A percentile compares a stretch with the other conserved stretches of the same genome.
These are phyloP conservation scores for Aureobasidium pullulans DNA, from an alignment of 2,329 filamentous ascomycete genomes.

Conservation along the genomic window DNA sequence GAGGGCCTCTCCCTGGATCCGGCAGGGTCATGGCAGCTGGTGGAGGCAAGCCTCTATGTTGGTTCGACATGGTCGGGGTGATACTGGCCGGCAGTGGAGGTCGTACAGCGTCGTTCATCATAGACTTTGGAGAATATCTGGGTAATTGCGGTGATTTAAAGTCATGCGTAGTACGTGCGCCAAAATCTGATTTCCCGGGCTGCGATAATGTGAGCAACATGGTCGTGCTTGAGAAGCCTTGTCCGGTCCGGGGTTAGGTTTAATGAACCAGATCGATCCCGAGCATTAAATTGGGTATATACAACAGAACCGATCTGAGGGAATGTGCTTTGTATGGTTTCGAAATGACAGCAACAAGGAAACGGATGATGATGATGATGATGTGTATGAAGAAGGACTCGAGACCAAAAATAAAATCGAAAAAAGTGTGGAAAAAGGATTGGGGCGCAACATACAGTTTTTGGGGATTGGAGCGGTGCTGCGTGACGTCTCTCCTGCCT, in stretches of 20 bases:
- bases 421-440: neutral
- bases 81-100: slow-evolving; percentile 36
- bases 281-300: slow-evolving; percentile 8
- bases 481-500: slow-evolving; percentile 11
- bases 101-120: slow-evolving; percentile 32
- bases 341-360: neutral
- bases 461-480: slow-evolving; percentile 3
- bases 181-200: slow-evolving; percentile 40
- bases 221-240: slow-evolving; percentile 10
- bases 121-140: slow-evolving; percentile 32
- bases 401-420: slow-evolving; percentile 1
- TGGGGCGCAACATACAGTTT: slow-evolving; percentile 11
- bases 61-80: slow-evolving; percentile 40
- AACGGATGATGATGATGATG: slow-evolving; percentile 1
- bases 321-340: neutral
- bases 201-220: slow-evolving; percentile 47
- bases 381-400: neutral
- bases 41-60: slow-evolving; percentile 47
- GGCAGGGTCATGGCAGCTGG: slow-evolving; percentile 46
- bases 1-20: slow-evolving; percentile 36
- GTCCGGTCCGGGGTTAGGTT: slow-evolving; percentile 4
- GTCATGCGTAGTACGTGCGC: slow-evolving; percentile 41
- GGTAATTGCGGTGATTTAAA: slow-evolving; percentile 36
- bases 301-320: slow-evolving; percentile 8
- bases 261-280: slow-evolving; percentile 11